Evolutionary conservation across 306 rosid species (phyloP), one percentile per base, ranked within the genome.

Genomic region (Lupinus albus): DNA sequence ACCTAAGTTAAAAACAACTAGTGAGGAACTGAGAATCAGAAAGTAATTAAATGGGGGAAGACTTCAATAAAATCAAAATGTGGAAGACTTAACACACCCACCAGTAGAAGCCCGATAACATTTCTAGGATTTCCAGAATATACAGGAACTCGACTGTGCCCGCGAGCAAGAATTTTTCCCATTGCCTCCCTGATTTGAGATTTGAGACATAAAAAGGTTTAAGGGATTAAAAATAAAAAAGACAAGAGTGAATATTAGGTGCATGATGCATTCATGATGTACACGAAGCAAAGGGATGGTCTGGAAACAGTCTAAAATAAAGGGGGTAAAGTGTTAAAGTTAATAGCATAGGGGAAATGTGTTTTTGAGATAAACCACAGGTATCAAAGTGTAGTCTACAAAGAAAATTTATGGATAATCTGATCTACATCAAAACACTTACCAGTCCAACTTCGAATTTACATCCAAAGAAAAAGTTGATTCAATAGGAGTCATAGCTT

Each of bases 121-220:
- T 94, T 94, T 83, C 79, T 94, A 14, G 96, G 89, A 77, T 85
- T 94, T 65, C 92, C 99, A 67, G 95, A 82, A 77, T 94, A 90
- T 52, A 94, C 96, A 65, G 99, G 99, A 85, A 94, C 96, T 61
- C 99, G 84, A 78, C 99, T 94, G 69, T 94, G 99, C 52, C 99
- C 99, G 0, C 97, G 94, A 20, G 96, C 99, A 70, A 94, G 91
- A 78, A 94, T 10, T 88, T 90, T 90, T 25, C 97, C 99, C 97
- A 90, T 94, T 49, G 99, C 99, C 61, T 94, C 97, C 99, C 99
- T 94, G 72, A 56, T 82, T 61, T 63, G 71, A 78, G 56, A 74
- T 62, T 74, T n/a, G 12, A 59, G 59, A 38, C n/a, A 13, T 60
- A 52, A 49, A 41, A 48, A 17, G 5, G 15, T 64, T 54, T 1